These are phyloP conservation scores for Styphnolobium japonicum DNA, from an alignment of 306 rosid species.

Conservation along the genomic window DNA sequence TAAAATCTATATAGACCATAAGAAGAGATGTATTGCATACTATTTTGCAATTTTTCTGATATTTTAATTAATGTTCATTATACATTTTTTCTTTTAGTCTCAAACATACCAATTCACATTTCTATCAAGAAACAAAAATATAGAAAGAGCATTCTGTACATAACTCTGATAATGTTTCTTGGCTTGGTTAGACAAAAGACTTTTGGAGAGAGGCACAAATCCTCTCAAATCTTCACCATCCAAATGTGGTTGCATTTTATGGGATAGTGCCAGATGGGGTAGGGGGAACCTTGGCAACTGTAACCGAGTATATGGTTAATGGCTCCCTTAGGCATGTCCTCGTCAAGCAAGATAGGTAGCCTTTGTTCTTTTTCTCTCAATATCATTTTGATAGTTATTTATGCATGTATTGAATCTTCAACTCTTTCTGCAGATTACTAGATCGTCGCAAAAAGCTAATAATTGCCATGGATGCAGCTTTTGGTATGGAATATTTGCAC, in stretches of 20 bases:
- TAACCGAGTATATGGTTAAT: constrained; percentile 89
- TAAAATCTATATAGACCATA: constrained; percentile 5
- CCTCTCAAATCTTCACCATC: constrained; percentile 93
- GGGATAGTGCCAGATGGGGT: constrained; percentile 92
- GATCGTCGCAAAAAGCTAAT: constrained; percentile 80
- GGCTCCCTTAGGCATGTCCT: constrained; percentile 89
- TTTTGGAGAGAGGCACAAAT: constrained; percentile 97
- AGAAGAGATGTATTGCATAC: background rate
- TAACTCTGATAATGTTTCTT: constrained; percentile 24
- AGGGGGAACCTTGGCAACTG: constrained; percentile 83
- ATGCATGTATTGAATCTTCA: background rate
- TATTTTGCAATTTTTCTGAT: background rate
- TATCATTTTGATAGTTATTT: constrained; percentile 2
- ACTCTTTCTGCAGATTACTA: constrained; percentile 65
- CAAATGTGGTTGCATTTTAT: constrained; percentile 90
- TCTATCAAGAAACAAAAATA: background rate
- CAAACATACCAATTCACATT: background rate
- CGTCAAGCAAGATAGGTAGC: constrained; percentile 71
- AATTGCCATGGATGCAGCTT: constrained; percentile 94
- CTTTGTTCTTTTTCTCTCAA: background rate
- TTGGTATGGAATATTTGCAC: constrained; percentile 97
- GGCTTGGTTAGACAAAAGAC: constrained; percentile 70
- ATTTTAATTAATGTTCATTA: background rate
- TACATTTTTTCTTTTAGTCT: background rate
- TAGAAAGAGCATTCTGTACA: background rate